Evolutionary conservation across 1,284 basidiomycete genomes (phyloP).

Genomic region (Tylopilus orsonianus): DNA sequence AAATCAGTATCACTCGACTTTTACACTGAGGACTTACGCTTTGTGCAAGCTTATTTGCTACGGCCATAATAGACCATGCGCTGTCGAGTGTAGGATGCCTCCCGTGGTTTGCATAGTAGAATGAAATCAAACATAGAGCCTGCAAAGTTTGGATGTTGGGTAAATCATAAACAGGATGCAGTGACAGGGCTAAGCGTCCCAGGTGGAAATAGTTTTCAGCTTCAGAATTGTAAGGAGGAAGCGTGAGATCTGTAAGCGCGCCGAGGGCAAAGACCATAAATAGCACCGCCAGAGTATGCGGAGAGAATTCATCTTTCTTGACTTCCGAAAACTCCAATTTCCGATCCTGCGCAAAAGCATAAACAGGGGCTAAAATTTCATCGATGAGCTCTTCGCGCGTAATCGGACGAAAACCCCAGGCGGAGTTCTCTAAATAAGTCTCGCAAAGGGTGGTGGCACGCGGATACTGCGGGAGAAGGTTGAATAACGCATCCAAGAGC

Average conservation of each 20-base stretch:
- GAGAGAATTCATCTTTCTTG: slow-evolving; percentile 37
- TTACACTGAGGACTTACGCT: slow-evolving; percentile 42
- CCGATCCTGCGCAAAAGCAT: slow-evolving; percentile 50
- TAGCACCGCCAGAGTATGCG: slow-evolving; percentile 57
- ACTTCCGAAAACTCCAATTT: slow-evolving; percentile 28
- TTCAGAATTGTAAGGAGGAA: slow-evolving; percentile 57
- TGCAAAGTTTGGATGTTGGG: slow-evolving; percentile 63
- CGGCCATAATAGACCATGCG: slow-evolving; percentile 48
- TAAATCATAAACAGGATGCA: slow-evolving; percentile 62
- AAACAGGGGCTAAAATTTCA: slow-evolving; percentile 59
- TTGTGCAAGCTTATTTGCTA: slow-evolving; percentile 56
- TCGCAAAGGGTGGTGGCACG: slow-evolving; percentile 66
- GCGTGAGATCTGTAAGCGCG: slow-evolving; percentile 61
- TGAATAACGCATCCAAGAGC: slow-evolving; percentile 43
- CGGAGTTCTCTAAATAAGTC: slow-evolving; percentile 62
- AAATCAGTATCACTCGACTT: slow-evolving; percentile 10
- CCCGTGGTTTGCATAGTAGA: slow-evolving; percentile 55
- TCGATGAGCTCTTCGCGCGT: slow-evolving; percentile 65
- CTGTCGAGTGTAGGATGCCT: slow-evolving; percentile 53
- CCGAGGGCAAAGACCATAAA: slow-evolving; percentile 61
- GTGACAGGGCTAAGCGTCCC: slow-evolving; percentile 53
- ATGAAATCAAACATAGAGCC: slow-evolving; percentile 53
- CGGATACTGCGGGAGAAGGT: slow-evolving; percentile 51
- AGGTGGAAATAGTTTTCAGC: slow-evolving; percentile 61
- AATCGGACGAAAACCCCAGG: slow-evolving; percentile 61